phyloP scores from a whole-genome alignment of 495 filamentous ascomycete species.

The Penicillium atrosanguineum region DNA sequence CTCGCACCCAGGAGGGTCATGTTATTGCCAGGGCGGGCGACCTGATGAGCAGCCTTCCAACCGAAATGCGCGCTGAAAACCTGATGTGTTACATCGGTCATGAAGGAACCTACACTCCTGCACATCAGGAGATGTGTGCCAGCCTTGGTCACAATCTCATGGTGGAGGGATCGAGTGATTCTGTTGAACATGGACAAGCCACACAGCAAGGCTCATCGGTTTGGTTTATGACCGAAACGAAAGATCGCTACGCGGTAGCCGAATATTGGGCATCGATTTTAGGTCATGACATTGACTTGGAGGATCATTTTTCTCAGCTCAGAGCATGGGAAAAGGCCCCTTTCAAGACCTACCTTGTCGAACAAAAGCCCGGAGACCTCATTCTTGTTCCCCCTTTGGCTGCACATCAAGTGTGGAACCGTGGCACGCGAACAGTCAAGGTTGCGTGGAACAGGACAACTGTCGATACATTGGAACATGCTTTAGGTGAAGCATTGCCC shows the following conservation, averaged over 20 bases:
- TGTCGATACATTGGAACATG: constrained; percentile 81
- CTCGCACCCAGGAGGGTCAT: constrained; percentile 5
- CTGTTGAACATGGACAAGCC: constrained; percentile 56
- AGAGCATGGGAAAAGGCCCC: constrained; percentile 90
- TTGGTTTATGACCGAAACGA: constrained; percentile 97
- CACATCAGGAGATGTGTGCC: constrained; percentile 97
- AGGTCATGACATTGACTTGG: constrained; percentile 93
- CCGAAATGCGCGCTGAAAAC: constrained; percentile 84
- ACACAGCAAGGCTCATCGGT: constrained; percentile 84
- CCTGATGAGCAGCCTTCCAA: constrained; percentile 88
- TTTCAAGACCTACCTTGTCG: constrained; percentile 87
- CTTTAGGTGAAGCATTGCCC: constrained; percentile 80
- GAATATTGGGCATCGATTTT: constrained; percentile 91
- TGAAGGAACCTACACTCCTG: constrained; percentile 94
- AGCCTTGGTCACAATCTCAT: constrained; percentile 96
- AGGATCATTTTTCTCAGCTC: constrained; percentile 92
- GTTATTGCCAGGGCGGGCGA: constrained; percentile 69
- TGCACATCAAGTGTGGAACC: constrained; percentile 98
- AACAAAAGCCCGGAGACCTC: constrained; percentile 91
- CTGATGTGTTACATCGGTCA: constrained; percentile 98
- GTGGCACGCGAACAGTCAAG: constrained; percentile 92
- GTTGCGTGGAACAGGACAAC: constrained; percentile 98
- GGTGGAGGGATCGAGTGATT: constrained; percentile 74
- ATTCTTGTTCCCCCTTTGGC: constrained; percentile 93
- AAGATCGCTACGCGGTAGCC: constrained; percentile 79